These are phyloP conservation scores for Combretum micranthum DNA, from an alignment of 345 rosid species.

Conservation along the genomic window DNA sequence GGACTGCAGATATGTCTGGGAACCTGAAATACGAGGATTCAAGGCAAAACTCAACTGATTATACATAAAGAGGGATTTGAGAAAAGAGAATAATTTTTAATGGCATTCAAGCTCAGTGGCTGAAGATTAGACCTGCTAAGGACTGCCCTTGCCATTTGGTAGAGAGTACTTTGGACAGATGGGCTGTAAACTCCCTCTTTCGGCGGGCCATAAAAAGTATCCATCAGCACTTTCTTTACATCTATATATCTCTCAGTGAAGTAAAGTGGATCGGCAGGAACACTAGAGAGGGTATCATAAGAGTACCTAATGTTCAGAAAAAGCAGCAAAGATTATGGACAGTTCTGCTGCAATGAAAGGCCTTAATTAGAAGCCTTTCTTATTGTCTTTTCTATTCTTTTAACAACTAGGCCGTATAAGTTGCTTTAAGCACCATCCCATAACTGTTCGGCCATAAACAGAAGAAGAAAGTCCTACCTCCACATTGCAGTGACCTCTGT, in stretches of 20 bases:
- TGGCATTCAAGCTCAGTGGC: neutral
- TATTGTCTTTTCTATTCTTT: too few species aligned
- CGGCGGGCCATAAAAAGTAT: slow-evolving; percentile 76
- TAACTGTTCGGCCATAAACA: neutral
- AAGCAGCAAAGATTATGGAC: neutral
- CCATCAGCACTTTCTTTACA: slow-evolving; percentile 49
- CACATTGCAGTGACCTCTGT: slow-evolving; percentile 84
- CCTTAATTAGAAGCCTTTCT: neutral
- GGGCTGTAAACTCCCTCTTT: slow-evolving; percentile 84
- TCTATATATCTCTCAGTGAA: slow-evolving; percentile 53
- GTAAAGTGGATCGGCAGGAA: slow-evolving; percentile 56
- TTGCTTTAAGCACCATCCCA: neutral
- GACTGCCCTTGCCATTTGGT: slow-evolving; percentile 70
- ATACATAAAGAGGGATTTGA: neutral
- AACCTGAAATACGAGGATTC: slow-evolving; percentile 39
- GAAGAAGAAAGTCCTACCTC: slow-evolving; percentile 42
- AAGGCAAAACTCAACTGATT: neutral
- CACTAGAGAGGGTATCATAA: slow-evolving; percentile 48
- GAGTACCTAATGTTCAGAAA: slow-evolving; percentile 50
- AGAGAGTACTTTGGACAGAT: slow-evolving; percentile 94
- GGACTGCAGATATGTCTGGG: slow-evolving; percentile 55
- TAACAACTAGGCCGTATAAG: neutral
- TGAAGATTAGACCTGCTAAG: slow-evolving; percentile 49
- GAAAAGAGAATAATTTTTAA: neutral
- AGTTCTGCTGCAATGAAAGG: neutral